These are phyloP conservation scores for Monosporozyma aquatica DNA, from an alignment of 805 yeast genomes.

Conservation along the genomic window DNA sequence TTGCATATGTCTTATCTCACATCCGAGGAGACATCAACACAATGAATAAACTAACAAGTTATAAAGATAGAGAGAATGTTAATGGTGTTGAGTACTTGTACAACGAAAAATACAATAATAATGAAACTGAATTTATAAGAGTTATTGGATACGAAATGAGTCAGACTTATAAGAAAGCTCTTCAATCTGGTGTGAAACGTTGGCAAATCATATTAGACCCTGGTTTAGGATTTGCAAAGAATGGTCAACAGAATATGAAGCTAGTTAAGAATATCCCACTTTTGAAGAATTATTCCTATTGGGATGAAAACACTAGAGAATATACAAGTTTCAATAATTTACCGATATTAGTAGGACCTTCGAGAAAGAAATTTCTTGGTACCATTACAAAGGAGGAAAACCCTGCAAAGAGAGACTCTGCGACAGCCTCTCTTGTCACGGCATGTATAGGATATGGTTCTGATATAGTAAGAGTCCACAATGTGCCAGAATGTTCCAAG, in stretches of 20 bases:
- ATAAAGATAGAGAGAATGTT: slow-evolving; percentile 30
- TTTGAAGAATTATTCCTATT: slow-evolving; percentile 40
- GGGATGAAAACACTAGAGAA: slow-evolving; percentile 4
- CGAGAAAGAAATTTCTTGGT: slow-evolving; percentile 83
- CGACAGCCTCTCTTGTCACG: slow-evolving; percentile 68
- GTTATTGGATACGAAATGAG: slow-evolving; percentile 61
- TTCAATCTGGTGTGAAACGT: slow-evolving; percentile 54
- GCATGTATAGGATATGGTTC: slow-evolving; percentile 66
- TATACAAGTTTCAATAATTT: slow-evolving; percentile 32
- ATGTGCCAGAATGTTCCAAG: slow-evolving; percentile 51
- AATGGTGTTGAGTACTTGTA: slow-evolving; percentile 14
- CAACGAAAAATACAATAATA: slow-evolving; percentile 1
- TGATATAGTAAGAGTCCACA: slow-evolving; percentile 85
- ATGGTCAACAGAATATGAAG: slow-evolving; percentile 55
- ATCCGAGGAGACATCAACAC: slow-evolving; percentile 72
- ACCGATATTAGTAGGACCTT: slow-evolving; percentile 76
- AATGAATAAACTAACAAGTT: slow-evolving; percentile 55
- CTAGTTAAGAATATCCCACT: slow-evolving; percentile 44
- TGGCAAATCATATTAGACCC: slow-evolving; percentile 95
- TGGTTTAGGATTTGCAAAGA: slow-evolving; percentile 94
- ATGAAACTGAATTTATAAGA: slow-evolving; percentile 33
- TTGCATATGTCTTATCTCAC: slow-evolving; percentile 76
- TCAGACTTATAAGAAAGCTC: slow-evolving; percentile 45
- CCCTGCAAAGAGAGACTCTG: slow-evolving; percentile 49
- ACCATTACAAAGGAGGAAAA: slow-evolving; percentile 47